phyloP scores from a whole-genome alignment of 805 yeast species.

The Millerozyma acaciae region DNA sequence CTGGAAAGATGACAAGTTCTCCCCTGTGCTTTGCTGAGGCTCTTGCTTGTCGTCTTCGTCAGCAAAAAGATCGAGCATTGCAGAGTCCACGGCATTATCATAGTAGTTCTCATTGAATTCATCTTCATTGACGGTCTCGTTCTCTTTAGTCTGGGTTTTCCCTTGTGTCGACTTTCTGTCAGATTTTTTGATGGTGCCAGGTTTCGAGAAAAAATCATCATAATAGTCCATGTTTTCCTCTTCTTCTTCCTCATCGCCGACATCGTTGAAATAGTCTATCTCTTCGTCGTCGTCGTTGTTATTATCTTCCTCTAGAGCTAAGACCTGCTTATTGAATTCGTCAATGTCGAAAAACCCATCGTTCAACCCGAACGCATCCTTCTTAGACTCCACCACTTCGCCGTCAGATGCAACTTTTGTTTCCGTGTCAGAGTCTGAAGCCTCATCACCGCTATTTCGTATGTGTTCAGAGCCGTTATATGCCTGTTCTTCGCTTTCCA shows the following conservation, averaged over 20 bases:
- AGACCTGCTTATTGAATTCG: constrained; percentile 72
- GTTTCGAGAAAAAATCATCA: constrained; percentile 62
- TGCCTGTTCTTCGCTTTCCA: constrained; percentile 5
- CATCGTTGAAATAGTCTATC: constrained; percentile 38
- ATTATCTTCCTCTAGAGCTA: constrained; percentile 47
- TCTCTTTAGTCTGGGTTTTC: constrained; percentile 25
- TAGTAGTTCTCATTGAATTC: constrained; percentile 56
- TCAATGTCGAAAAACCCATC: constrained; percentile 84
- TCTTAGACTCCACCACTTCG: constrained; percentile 16
- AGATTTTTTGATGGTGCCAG: constrained; percentile 14
- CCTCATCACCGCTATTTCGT: constrained; percentile 7
- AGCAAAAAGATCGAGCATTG: constrained; percentile 61
- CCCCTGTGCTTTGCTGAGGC: constrained; percentile 14
- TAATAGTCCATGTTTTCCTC: constrained; percentile 58
- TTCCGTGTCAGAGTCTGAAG: constrained; percentile 9
- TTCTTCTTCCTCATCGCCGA: constrained; percentile 37
- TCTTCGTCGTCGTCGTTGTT: constrained; percentile 33
- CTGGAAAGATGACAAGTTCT: constrained; percentile 69
- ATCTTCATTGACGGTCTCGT: constrained; percentile 22
- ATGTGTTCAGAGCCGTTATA: no score
- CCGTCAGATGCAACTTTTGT: constrained; percentile 6
- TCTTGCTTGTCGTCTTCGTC: constrained; percentile 32
- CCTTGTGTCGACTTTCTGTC: constrained; percentile 7
- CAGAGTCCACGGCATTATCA: constrained; percentile 56
- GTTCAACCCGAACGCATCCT: constrained; percentile 65